phyloP scores from a whole-genome alignment of 2,329 filamentous ascomycete genomes.

The Aspergillus brasiliensis region DNA sequence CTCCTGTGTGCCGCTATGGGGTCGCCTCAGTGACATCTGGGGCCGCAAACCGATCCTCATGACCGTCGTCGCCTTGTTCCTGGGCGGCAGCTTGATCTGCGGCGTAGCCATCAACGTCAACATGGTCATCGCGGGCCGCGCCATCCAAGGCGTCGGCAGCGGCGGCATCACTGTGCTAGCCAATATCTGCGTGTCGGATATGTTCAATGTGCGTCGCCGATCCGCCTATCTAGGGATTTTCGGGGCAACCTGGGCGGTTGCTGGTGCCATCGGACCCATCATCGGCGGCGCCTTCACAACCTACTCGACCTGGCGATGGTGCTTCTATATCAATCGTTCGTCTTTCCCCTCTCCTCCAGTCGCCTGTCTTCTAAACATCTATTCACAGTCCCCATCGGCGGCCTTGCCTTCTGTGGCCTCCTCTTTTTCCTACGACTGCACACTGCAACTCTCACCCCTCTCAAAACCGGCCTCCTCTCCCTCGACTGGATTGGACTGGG shows the following conservation, averaged over 20 bases:
- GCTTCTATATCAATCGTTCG: constrained; percentile 26
- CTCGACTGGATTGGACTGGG: constrained; percentile 63
- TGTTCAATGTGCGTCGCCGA: constrained; percentile 53
- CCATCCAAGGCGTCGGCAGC: constrained; percentile 60
- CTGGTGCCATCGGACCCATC: constrained; percentile 40
- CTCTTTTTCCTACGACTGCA: constrained; percentile 5
- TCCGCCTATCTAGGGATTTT: constrained; percentile 2
- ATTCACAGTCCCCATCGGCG: constrained; percentile 3
- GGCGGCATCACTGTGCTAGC: constrained; percentile 60
- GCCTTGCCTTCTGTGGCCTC: constrained; percentile 3
- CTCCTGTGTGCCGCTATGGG: constrained; percentile 45
- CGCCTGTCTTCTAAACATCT: not conserved
- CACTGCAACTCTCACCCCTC: constrained; percentile 21
- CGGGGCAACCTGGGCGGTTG: constrained; percentile 46
- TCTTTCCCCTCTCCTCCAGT: not conserved
- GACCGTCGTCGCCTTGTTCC: constrained; percentile 58
- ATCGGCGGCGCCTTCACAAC: constrained; percentile 50
- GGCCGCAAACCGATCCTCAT: constrained; percentile 61
- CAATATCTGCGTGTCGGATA: constrained; percentile 60
- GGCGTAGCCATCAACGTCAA: constrained; percentile 55
- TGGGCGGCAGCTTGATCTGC: constrained; percentile 57
- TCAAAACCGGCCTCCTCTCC: constrained; percentile 32
- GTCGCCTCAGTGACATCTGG: constrained; percentile 54
- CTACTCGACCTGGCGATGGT: constrained; percentile 57
- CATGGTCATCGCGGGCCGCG: constrained; percentile 60